These are phyloP conservation scores for Candida berthetii DNA, from an alignment of 805 yeast genomes.

Conservation along the genomic window DNA sequence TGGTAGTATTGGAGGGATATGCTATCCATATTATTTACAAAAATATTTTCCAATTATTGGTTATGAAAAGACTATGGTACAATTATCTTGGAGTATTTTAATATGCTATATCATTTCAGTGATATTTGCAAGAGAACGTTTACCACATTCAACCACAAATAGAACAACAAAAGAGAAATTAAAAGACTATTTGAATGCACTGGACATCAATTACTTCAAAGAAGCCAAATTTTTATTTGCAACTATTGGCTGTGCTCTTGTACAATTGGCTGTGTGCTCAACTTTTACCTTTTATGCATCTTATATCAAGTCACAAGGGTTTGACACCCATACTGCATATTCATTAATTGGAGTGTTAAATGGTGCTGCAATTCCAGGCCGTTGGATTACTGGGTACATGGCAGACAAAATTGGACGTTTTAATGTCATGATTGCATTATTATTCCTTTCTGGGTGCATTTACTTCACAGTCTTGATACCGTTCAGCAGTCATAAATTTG, in stretches of 20 bases:
- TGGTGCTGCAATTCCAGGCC: slow-evolving; percentile 34
- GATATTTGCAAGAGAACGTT: slow-evolving; percentile 33
- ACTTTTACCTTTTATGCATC: slow-evolving; percentile 45
- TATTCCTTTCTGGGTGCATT: slow-evolving; percentile 21
- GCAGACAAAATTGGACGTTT: slow-evolving; percentile 43
- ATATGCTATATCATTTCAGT: slow-evolving; percentile 26
- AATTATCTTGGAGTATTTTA: slow-evolving; percentile 37
- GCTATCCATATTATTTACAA: slow-evolving; percentile 47
- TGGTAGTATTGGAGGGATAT: slow-evolving; percentile 47
- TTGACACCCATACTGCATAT: slow-evolving; percentile 31
- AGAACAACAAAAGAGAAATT: slow-evolving; percentile 15
- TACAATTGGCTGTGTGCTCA: slow-evolving; percentile 38
- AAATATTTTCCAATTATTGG: slow-evolving; percentile 39
- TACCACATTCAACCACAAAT: slow-evolving; percentile 21
- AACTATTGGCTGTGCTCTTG: slow-evolving; percentile 37
- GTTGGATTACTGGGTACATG: slow-evolving; percentile 35
- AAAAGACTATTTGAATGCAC: slow-evolving; percentile 19
- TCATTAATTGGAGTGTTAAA: slow-evolving; percentile 39
- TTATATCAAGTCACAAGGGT: slow-evolving; percentile 41
- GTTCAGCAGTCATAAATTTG: slow-evolving; percentile 25
- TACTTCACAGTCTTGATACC: slow-evolving; percentile 31
- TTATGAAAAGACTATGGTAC: slow-evolving; percentile 50
- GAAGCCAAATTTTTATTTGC: slow-evolving; percentile 38
- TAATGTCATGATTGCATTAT: slow-evolving; percentile 38
- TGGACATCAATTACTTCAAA: slow-evolving; percentile 30